Evolutionary conservation across 768 basidiomycete genomes (phyloP).

Genomic region (Stropharia rugosoannulata): DNA sequence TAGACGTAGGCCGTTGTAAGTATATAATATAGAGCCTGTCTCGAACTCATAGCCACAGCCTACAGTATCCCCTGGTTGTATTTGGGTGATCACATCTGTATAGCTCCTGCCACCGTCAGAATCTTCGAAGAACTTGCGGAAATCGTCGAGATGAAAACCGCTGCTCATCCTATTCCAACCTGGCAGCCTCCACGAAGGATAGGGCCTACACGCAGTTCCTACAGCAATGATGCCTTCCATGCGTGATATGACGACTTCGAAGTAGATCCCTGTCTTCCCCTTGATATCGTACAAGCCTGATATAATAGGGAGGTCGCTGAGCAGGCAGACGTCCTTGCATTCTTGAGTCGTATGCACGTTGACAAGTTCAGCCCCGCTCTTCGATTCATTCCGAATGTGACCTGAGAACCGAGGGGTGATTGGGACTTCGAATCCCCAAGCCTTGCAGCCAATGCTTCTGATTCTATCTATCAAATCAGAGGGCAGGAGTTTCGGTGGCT

Average conservation of each 20-base stretch:
- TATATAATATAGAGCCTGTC: conserved; percentile 57
- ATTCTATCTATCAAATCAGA: conserved; percentile 56
- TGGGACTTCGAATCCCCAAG: conserved; percentile 53
- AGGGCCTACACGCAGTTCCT: conserved; percentile 64
- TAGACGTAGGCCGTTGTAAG: conserved; percentile 58
- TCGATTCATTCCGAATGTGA: conserved; percentile 35
- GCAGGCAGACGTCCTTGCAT: conserved; percentile 52
- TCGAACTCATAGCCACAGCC: conserved; percentile 67
- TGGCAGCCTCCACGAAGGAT: conserved; percentile 64
- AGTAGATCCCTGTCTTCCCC: conserved; percentile 60
- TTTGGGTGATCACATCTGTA: conserved; percentile 25
- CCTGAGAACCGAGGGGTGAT: conserved; percentile 44
- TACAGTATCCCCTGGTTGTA: conserved; percentile 48
- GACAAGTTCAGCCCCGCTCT: conserved; percentile 32
- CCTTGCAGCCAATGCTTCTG: conserved; percentile 39
- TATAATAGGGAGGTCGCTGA: conserved; percentile 60
- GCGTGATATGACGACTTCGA: conserved; percentile 52
- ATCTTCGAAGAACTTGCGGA: conserved; percentile 74
- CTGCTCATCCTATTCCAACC: conserved; percentile 72
- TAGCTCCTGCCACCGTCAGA: conserved; percentile 64
- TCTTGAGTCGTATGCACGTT: conserved; percentile 37
- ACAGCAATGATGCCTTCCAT: conserved; percentile 64
- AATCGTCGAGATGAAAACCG: conserved; percentile 67
- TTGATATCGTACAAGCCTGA: conserved; percentile 59
- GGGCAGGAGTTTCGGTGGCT: conserved; percentile 46